Evolutionary conservation across 2,329 filamentous ascomycete genomes (phyloP).

Genomic region (Aureobasidium pullulans): DNA sequence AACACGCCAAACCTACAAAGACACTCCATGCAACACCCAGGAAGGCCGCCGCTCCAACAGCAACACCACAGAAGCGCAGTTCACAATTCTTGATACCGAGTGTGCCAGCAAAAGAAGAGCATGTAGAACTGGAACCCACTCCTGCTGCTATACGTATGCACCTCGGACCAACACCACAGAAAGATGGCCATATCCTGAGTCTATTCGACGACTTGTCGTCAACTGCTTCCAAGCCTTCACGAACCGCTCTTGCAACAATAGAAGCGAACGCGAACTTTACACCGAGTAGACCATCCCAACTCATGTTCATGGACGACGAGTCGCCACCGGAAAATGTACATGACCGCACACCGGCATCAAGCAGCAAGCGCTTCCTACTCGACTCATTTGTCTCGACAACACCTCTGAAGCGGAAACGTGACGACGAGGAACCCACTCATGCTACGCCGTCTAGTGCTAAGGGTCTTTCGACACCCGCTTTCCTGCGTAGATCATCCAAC

Average conservation of each 20-base stretch:
- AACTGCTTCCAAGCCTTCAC: conserved; percentile 35
- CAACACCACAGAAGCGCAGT: conserved; percentile 22
- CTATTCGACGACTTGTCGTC: conserved; percentile 65
- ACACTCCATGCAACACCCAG: conserved; percentile 7
- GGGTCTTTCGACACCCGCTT: conserved; percentile 61
- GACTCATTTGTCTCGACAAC: conserved; percentile 53
- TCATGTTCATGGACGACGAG: neutral
- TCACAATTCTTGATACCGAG: neutral
- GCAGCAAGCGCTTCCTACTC: conserved; percentile 54
- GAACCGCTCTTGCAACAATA: conserved; percentile 25
- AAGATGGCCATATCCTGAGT: conserved; percentile 68
- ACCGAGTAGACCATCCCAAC: conserved; percentile 29
- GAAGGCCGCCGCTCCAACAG: neutral
- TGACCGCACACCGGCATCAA: conserved; percentile 43
- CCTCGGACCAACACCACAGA: conserved; percentile 71
- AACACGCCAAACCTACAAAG: conserved; percentile 7
- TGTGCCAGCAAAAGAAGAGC: conserved; percentile 18
- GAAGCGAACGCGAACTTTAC: conserved; percentile 31
- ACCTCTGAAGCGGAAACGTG: conserved; percentile 47
- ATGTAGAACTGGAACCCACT: conserved; percentile 30
- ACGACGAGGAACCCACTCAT: conserved; percentile 37
- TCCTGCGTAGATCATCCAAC: conserved; percentile 50
- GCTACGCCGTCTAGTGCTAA: conserved; percentile 54
- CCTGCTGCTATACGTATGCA: conserved; percentile 26
- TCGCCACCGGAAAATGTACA: conserved; percentile 12